Conservation (phyloP, 495 filamentous ascomycete species). For the Letharia lupina region DNA sequence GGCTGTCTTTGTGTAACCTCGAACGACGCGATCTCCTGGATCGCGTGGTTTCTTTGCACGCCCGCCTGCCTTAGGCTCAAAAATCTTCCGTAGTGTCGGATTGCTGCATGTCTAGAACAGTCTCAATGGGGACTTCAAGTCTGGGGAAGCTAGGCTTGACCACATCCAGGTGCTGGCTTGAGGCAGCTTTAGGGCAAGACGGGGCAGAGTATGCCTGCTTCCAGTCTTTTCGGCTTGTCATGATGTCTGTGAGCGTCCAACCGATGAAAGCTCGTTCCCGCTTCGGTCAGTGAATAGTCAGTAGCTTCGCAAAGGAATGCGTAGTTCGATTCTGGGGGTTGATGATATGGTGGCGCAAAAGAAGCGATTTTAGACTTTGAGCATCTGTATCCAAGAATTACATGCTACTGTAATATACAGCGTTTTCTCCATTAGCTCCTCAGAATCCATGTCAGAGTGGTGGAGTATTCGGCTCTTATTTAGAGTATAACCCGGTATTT, state of each 20-base stretch:
- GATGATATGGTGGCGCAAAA: neutral
- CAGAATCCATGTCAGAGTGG: accelerated
- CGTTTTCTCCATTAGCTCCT: neutral
- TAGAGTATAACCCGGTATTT: neutral
- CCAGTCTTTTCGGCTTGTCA: neutral
- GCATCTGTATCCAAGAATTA: neutral
- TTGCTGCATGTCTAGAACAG: neutral
- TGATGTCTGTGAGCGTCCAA: neutral
- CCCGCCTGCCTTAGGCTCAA: neutral
- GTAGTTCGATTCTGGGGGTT: neutral
- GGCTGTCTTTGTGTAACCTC: neutral
- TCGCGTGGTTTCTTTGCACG: too few relatives aligned
- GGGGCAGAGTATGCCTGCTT: neutral
- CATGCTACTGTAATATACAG: neutral
- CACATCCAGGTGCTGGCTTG: neutral
- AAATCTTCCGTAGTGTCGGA: too few relatives aligned
- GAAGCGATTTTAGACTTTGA: neutral
- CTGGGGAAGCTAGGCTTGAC: neutral
- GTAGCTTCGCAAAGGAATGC: neutral
- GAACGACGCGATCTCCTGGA: neutral
- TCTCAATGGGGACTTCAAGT: neutral
- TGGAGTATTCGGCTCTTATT: too few relatives aligned
- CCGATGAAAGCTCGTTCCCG: neutral
- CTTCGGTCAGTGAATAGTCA: neutral
- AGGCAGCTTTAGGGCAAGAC: neutral